These are phyloP conservation scores for Martensiomyces pterosporus DNA, from an alignment of 192 early-diverging fungal species.

Conservation along the genomic window DNA sequence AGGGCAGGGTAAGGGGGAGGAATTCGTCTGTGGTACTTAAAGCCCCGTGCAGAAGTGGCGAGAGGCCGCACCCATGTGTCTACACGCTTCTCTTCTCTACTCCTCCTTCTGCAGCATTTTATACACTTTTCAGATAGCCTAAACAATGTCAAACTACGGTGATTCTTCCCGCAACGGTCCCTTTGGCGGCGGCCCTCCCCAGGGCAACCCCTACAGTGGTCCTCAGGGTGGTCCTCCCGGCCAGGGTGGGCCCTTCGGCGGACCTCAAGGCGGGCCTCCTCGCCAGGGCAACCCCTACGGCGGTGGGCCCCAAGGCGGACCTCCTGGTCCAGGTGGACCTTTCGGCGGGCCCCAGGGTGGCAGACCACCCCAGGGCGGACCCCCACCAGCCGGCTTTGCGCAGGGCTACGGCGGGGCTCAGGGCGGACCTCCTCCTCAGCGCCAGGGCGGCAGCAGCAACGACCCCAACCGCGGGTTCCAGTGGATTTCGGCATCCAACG, in stretches of 20 bases:
- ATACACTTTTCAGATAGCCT: too few relatives aligned
- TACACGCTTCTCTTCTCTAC: too few relatives aligned
- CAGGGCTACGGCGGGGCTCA: constrained; percentile 4
- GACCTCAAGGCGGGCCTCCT: not conserved
- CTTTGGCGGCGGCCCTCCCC: constrained; percentile 1
- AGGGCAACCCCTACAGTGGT: constrained; percentile 8
- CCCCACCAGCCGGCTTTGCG: constrained; percentile 2
- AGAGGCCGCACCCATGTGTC: too few relatives aligned
- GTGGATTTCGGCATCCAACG: constrained; percentile 39
- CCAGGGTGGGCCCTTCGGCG: not conserved
- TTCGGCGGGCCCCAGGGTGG: constrained; percentile 5
- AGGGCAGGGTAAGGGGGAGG: too few relatives aligned
- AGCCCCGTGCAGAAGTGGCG: too few relatives aligned
- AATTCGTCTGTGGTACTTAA: too few relatives aligned
- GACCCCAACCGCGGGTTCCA: constrained; percentile 15
- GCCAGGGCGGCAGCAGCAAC: too few relatives aligned
- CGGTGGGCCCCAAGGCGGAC: not conserved
- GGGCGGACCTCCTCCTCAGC: not conserved
- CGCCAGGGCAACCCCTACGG: constrained; percentile 14
- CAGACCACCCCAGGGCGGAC: constrained; percentile 6
- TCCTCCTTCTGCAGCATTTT: too few relatives aligned
- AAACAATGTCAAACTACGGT: constrained; percentile 3
- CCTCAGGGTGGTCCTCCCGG: not conserved
- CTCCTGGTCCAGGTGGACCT: not conserved
- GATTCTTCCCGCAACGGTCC: not conserved